A percentile compares a stretch with the other conserved stretches of the same genome.
phyloP scores from a whole-genome alignment of 2,329 filamentous ascomycete genomes.

The Acrodontium crateriforme region DNA sequence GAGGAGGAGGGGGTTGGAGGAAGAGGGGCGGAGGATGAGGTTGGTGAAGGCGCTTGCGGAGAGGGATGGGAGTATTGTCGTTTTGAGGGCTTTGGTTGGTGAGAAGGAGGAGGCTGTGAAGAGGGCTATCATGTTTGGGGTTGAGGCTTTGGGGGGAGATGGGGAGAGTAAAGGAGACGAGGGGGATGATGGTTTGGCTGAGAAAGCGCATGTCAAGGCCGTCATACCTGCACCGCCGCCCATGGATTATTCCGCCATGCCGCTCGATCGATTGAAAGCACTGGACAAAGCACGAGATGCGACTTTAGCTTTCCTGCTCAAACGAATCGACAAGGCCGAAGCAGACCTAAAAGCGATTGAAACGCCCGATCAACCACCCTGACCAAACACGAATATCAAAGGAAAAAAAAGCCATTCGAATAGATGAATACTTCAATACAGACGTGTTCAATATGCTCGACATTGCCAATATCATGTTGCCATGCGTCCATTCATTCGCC shows the following conservation, averaged over 20 bases:
- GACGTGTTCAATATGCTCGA: no score
- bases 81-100: conserved; percentile 32
- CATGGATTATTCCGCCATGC: conserved; percentile 30
- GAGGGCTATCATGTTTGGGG: conserved; percentile 7
- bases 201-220: no score
- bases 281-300: conserved; percentile 39
- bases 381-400: no score
- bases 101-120: conserved; percentile 29
- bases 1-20: conserved; percentile 22
- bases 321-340: conserved; percentile 39
- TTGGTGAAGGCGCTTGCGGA: conserved; percentile 29
- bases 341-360: conserved; percentile 9
- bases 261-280: conserved; percentile 25
- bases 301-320: conserved; percentile 38
- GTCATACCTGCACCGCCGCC: conserved; percentile 8
- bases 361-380: no score
- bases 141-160: conserved; percentile 5
- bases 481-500: no score
- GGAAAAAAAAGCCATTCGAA: no score
- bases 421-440: no score
- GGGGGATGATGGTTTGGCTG: background rate
- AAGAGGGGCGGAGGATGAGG: conserved; percentile 20
- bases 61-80: conserved; percentile 34
- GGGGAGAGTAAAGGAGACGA: conserved; percentile 2
- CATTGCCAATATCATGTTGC: no score